phyloP scores from a whole-genome alignment of 768 basidiomycete species.

The Kwoniella dejecticola region DNA sequence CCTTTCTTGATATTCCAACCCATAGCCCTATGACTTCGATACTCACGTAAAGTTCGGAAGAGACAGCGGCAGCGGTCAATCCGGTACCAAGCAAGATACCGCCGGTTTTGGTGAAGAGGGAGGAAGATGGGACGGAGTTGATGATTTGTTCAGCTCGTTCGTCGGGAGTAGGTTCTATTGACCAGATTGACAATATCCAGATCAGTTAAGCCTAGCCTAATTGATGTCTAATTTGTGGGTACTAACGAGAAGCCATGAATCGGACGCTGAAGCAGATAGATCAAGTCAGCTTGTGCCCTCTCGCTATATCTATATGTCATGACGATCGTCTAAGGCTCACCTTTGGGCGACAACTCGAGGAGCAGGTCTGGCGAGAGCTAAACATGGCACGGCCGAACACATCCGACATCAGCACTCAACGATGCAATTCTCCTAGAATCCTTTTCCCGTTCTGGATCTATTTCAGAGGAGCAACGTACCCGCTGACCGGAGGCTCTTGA shows the following conservation, averaged over 20 bases:
- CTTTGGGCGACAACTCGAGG: conserved; percentile 28
- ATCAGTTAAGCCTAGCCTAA: not conserved
- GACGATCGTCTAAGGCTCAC: conserved; percentile 8
- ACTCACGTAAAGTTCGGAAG: conserved; percentile 84
- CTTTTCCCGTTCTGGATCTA: not conserved
- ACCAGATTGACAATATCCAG: not conserved
- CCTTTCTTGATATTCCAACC: no score
- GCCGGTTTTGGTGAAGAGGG: conserved; percentile 90
- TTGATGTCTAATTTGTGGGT: not conserved
- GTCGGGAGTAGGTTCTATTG: conserved; percentile 66
- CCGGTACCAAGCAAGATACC: conserved; percentile 88
- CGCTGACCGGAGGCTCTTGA: conserved; percentile 44
- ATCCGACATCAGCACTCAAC: conserved; percentile 21
- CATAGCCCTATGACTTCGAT: not conserved
- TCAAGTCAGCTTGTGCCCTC: not conserved
- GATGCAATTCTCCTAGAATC: not conserved
- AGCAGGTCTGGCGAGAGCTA: conserved; percentile 32
- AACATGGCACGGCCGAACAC: conserved; percentile 16
- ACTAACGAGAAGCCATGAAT: conserved; percentile 35
- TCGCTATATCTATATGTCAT: no score
- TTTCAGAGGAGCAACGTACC: conserved; percentile 25
- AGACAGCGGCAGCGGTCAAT: conserved; percentile 85
- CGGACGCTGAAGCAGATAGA: conserved; percentile 12
- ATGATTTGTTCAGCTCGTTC: conserved; percentile 89
- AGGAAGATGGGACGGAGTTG: conserved; percentile 75